Conservation (phyloP, 2,329 filamentous ascomycete species). For the Acarospora socialis region DNA sequence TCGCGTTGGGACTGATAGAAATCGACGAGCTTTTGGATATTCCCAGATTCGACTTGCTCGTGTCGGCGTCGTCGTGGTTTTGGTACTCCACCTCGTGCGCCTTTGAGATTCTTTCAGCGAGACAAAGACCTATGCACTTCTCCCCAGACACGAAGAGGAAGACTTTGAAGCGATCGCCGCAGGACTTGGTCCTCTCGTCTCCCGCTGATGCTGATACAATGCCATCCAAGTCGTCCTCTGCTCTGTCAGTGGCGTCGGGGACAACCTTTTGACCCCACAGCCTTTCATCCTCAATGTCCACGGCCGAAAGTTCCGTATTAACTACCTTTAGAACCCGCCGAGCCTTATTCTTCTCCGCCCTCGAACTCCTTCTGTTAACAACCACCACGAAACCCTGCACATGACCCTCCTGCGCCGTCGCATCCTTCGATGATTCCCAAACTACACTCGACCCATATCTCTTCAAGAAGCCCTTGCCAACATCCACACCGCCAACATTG, state of each 20-base stretch:
- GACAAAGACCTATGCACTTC: slow-evolving; percentile 47
- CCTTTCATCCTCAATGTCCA: slow-evolving; percentile 38
- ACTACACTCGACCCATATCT: slow-evolving; percentile 37
- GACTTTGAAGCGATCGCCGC: slow-evolving; percentile 39
- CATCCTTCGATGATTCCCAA: slow-evolving; percentile 35
- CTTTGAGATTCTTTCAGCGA: slow-evolving; percentile 46
- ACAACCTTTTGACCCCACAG: slow-evolving; percentile 19
- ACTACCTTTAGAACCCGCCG: slow-evolving; percentile 48
- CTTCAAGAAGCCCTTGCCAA: slow-evolving; percentile 43
- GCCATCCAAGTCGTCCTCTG: slow-evolving; percentile 16
- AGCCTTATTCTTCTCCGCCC: slow-evolving; percentile 36
- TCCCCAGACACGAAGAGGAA: slow-evolving; percentile 47
- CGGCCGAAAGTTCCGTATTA: slow-evolving; percentile 46
- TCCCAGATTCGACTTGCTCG: slow-evolving; percentile 10
- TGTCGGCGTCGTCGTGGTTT: slow-evolving; percentile 11
- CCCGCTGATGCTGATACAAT: slow-evolving; percentile 1
- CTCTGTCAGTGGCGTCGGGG: slow-evolving; percentile 12
- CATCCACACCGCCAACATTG: slow-evolving; percentile 45
- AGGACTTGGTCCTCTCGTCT: slow-evolving; percentile 1
- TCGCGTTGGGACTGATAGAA: slow-evolving; percentile 28
- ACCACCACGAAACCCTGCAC: slow-evolving; percentile 40
- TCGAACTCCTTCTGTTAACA: slow-evolving; percentile 40
- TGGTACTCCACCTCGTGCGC: slow-evolving; percentile 33
- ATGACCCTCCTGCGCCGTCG: slow-evolving; percentile 3
- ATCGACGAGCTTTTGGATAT: slow-evolving; percentile 27